Conservation (phyloP, 805 yeast genomes). For the Metschnikowia arizonensis region DNA sequence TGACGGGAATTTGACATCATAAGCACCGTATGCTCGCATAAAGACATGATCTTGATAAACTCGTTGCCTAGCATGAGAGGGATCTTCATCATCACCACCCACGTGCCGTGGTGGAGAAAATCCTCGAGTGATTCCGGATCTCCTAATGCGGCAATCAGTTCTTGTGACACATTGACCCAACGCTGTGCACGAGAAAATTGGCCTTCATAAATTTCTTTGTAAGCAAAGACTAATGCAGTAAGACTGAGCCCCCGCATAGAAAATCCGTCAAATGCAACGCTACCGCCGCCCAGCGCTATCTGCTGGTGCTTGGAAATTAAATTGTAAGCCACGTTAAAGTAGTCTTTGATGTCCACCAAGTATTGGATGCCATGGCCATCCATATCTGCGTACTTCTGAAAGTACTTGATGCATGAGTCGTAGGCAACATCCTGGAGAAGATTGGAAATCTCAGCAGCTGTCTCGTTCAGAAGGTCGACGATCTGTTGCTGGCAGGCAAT, state of each 20-base stretch:
- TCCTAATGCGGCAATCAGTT: constrained; percentile 7
- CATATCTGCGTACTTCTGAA: constrained; percentile 9
- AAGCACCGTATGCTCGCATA: constrained; percentile 7
- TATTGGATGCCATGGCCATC: constrained; percentile 12
- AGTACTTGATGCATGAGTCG: constrained; percentile 6
- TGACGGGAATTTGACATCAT: constrained; percentile 6
- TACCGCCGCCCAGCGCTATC: constrained; percentile 4
- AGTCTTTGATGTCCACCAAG: constrained; percentile 11
- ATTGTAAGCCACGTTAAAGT: constrained; percentile 13
- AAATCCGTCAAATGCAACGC: constrained; percentile 6
- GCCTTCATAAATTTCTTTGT: constrained; percentile 9
- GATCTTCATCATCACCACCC: constrained; percentile 10
- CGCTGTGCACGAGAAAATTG: constrained; percentile 2
- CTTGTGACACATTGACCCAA: constrained; percentile 9
- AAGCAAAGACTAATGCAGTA: constrained; percentile 9
- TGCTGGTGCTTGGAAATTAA: constrained; percentile 3
- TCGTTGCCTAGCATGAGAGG: constrained; percentile 8
- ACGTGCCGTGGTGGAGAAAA: constrained; percentile 11
- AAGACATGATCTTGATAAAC: background rate
- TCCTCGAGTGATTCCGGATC: constrained; percentile 11
- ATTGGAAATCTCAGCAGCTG: constrained; percentile 1
- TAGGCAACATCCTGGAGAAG: constrained; percentile 6
- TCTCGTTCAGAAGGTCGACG: constrained; percentile 5
- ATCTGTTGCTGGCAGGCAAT: constrained; percentile 6
- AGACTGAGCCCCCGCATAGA: constrained; percentile 10